Conservation (phyloP, 1,139 yeast genomes). For the Wickerhamomyces sp. region DNA sequence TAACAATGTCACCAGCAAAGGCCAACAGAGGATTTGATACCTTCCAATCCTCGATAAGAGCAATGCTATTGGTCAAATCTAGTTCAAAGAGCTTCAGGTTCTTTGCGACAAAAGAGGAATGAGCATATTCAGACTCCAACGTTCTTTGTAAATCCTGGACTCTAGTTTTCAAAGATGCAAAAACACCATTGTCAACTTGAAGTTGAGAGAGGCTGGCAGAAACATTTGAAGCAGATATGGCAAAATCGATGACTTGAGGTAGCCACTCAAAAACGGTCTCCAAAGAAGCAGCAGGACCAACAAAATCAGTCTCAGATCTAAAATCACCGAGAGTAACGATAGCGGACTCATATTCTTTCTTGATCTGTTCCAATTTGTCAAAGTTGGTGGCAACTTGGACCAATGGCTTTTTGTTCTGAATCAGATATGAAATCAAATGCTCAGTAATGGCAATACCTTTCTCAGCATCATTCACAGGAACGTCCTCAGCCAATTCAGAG, state of each 20-base stretch:
- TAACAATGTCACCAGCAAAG: constrained; percentile 44
- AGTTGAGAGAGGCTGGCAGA: constrained; percentile 17
- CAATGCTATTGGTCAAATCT: constrained; percentile 16
- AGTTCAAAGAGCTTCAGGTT: constrained; percentile 6
- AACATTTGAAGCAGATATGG: constrained; percentile 30
- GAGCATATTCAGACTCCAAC: constrained; percentile 12
- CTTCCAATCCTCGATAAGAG: constrained; percentile 28
- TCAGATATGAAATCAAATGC: constrained; percentile 53
- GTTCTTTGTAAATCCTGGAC: constrained; percentile 11
- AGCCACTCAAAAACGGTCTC: constrained; percentile 31
- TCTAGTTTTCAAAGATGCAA: constrained; percentile 15
- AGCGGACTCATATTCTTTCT: constrained; percentile 7
- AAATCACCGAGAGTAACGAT: constrained; percentile 5
- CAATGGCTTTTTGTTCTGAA: constrained; percentile 46
- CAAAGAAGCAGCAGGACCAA: constrained; percentile 9
- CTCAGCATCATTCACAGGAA: constrained; percentile 69
- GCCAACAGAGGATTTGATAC: constrained; percentile 24
- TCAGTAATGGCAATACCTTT: constrained; percentile 80
- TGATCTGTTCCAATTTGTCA: constrained; percentile 14
- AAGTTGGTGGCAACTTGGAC: constrained; percentile 27
- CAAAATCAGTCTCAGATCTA: constrained; percentile 3
- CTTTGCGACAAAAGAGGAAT: constrained; percentile 11
- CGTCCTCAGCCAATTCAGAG: constrained; percentile 59
- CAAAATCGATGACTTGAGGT: constrained; percentile 47
- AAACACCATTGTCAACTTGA: constrained; percentile 16